Base-by-base conservation (phyloP, 176 grass and related monocot genomes). In the Cenchrus americanus region DNA sequence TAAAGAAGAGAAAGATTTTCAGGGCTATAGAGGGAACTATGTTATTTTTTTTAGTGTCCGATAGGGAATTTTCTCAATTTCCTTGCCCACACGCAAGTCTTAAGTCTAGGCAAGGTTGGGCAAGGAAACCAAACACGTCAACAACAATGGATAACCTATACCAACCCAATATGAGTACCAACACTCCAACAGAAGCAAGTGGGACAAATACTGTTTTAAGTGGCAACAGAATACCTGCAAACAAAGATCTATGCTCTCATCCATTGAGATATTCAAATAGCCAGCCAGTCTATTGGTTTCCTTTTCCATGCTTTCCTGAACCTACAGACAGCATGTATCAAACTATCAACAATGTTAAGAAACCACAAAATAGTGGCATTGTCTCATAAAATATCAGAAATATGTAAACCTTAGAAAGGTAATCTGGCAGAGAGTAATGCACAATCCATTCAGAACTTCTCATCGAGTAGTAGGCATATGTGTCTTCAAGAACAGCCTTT, bases 401-500 rank as follows among this genome's bases (percentile, higher is more conserved):
- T n/a, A 22, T 59, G 82, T 24, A 49, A 46, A 92, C 90, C 86
- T 89, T 92, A 66, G 74, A 66, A 85, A 86, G 74, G 74, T 89
- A 92, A 83, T 92, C 86, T 67, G 69, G 79, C 14, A 89, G 62
- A 83, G 83, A 76, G 74, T 85, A 86, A n/a, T 83, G 83, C 62
- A 50, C 58, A 83, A 89, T 83, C 90, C 90, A 92, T 74, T 83
- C 90, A 47, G 74, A 80, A 75, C 73, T 72, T 83, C 62, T 92
- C 79, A 19, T 78, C 30, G 90, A 85, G 70, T 92, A 86, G 79
- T 89, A 86, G 41, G 18, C 54, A 61, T 82, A 88, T 50, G 86
- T 82, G 75, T 85, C 82, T 47, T 89, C 60, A 83, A 82, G 61
- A 62, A 92, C 59, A 57, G 59, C 83, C 63, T 74, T 86, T 63